phyloP scores from a whole-genome alignment of 306 rosid species.

The Trifolium fragiferum region DNA sequence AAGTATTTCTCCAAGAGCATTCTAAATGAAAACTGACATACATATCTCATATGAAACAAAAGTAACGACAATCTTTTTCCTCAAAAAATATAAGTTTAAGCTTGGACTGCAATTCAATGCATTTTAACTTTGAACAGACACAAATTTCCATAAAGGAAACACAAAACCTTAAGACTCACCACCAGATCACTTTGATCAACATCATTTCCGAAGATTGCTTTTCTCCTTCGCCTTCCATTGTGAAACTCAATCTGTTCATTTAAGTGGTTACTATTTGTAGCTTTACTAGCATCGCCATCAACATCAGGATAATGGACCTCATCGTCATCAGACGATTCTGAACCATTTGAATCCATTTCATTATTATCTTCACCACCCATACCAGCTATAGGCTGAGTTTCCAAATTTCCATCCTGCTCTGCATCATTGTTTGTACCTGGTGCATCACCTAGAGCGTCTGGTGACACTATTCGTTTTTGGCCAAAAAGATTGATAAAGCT shows the following conservation, averaged over 20 bases:
- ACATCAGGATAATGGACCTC: slow-evolving; percentile 49
- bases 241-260: slow-evolving; percentile 75
- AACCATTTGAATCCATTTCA: slow-evolving; percentile 48
- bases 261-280: slow-evolving; percentile 45
- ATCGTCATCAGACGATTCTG: slow-evolving; percentile 61
- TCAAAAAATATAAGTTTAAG: neutral
- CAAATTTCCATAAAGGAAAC: slow-evolving; percentile 22
- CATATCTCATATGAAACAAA: slow-evolving; percentile 33
- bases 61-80: neutral
- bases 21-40: slow-evolving; percentile 20
- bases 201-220: slow-evolving; percentile 68
- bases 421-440: slow-evolving; percentile 42
- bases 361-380: slow-evolving; percentile 46
- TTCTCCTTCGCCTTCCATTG: slow-evolving; percentile 81
- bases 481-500: slow-evolving; percentile 65
- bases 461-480: slow-evolving; percentile 46
- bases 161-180: slow-evolving; percentile 53
- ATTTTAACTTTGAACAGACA: slow-evolving; percentile 8
- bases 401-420: slow-evolving; percentile 41
- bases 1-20: slow-evolving; percentile 9
- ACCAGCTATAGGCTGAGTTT: slow-evolving; percentile 43
- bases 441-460: slow-evolving; percentile 48
- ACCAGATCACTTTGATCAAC: slow-evolving; percentile 51
- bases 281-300: slow-evolving; percentile 40
- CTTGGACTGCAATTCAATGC: slow-evolving; percentile 2